These are phyloP conservation scores for Ceriops tagal DNA, from an alignment of 345 rosid genomes.

Conservation along the genomic window DNA sequence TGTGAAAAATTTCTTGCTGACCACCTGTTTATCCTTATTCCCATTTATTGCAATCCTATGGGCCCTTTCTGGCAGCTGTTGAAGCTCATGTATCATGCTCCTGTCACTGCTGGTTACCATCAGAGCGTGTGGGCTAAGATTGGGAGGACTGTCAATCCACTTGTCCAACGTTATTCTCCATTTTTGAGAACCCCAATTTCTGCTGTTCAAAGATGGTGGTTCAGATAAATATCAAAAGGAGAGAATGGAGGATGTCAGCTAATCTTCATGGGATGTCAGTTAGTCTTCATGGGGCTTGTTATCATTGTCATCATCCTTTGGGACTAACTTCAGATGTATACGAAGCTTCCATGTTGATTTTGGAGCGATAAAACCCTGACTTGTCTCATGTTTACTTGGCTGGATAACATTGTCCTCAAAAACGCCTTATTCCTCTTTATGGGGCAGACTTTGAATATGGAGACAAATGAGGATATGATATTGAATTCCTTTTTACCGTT, in stretches of 20 bases:
- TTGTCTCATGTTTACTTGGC: too few relatives aligned
- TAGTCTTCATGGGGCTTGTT: not conserved
- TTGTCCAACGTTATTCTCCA: constrained; percentile 61
- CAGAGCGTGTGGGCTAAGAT: constrained; percentile 79
- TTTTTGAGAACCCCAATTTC: constrained; percentile 65
- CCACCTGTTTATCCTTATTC: not conserved
- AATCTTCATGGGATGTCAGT: not conserved
- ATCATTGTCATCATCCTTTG: too few relatives aligned
- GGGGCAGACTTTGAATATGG: too few relatives aligned
- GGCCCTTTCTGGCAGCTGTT: constrained; percentile 47
- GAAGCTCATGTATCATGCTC: constrained; percentile 98
- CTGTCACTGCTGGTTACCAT: constrained; percentile 82
- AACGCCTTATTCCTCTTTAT: too few relatives aligned
- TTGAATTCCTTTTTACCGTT: too few relatives aligned
- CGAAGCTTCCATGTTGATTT: too few relatives aligned
- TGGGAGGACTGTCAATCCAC: constrained; percentile 62
- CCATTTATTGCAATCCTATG: not conserved
- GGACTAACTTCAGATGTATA: too few relatives aligned
- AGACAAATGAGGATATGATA: too few relatives aligned
- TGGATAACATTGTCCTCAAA: too few relatives aligned
- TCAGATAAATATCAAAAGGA: constrained; percentile 40
- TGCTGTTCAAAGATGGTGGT: constrained; percentile 87
- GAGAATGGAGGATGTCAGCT: not conserved
- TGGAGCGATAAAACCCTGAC: too few relatives aligned
- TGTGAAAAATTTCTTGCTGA: too few relatives aligned